These are phyloP conservation scores for Pezicula radicicola DNA, from an alignment of 2,329 filamentous ascomycete genomes.

Conservation along the genomic window DNA sequence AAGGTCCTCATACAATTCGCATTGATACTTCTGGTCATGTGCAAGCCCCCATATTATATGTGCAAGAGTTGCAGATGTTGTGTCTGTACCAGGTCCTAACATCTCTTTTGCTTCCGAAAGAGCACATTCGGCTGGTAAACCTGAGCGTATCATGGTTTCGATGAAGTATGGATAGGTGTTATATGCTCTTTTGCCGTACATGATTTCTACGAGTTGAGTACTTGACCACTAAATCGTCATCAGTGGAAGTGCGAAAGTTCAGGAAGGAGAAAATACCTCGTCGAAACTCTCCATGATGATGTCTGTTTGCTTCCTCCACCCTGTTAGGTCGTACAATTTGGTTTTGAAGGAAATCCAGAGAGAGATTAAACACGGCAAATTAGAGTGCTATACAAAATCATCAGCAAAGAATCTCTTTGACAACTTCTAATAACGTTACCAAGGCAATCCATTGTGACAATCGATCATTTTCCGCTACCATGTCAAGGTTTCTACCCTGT, in stretches of 20 bases:
- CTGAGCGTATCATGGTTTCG: conserved; percentile 5
- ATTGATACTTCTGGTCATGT: conserved; percentile 22
- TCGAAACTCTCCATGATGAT: no score
- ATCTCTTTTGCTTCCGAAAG: conserved; percentile 28
- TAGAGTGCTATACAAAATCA: conserved; percentile 20
- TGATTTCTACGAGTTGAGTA: background rate
- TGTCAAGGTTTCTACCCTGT: conserved; percentile 13
- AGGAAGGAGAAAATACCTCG: no score
- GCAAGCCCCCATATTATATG: conserved; percentile 28
- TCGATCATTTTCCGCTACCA: conserved; percentile 26
- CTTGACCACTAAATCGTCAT: conserved; percentile 1
- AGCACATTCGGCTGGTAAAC: background rate
- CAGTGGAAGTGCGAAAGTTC: no score
- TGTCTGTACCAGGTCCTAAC: conserved; percentile 29
- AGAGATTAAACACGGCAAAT: conserved; percentile 18
- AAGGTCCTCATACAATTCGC: conserved; percentile 21
- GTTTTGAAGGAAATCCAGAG: background rate
- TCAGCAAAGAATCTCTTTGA: conserved; percentile 3
- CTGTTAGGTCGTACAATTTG: no score
- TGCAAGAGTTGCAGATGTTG: conserved; percentile 27
- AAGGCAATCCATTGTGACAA: conserved; percentile 28
- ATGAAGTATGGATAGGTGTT: conserved; percentile 3
- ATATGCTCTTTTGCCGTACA: background rate
- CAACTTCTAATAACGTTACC: conserved; percentile 5
- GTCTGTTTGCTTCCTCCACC: no score